phyloP scores from a whole-genome alignment of 768 basidiomycete species.

The Phaffia tasmanica region DNA sequence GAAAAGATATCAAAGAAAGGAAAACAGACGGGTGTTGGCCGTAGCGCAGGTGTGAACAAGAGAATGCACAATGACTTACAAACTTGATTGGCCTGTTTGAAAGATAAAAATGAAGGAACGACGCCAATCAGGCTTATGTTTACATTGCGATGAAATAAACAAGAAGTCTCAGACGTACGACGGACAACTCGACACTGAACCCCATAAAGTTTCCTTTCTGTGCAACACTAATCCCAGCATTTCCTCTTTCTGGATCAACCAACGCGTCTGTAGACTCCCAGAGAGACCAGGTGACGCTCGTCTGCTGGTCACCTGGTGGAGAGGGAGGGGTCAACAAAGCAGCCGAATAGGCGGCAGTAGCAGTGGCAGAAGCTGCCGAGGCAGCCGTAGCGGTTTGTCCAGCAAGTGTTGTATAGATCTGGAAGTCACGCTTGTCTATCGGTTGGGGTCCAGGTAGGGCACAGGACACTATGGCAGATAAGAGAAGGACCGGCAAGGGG shows the following conservation, averaged over 20 bases:
- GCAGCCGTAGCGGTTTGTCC: neutral
- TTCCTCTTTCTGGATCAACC: neutral
- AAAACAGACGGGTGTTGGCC: slow-evolving; percentile 27
- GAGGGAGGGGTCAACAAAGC: neutral
- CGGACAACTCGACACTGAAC: slow-evolving; percentile 66
- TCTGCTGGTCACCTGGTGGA: neutral
- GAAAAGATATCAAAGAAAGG: slow-evolving; percentile 30
- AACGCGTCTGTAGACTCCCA: slow-evolving; percentile 20
- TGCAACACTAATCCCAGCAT: neutral
- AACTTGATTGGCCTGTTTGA: neutral
- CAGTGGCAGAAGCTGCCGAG: neutral
- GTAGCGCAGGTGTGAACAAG: neutral
- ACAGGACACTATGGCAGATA: neutral
- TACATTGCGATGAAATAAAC: neutral
- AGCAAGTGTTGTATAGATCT: slow-evolving; percentile 22
- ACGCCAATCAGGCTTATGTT: neutral
- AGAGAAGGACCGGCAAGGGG: neutral
- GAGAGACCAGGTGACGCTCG: neutral
- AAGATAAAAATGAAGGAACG: neutral
- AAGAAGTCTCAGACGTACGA: slow-evolving; percentile 51
- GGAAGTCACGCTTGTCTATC: slow-evolving; percentile 5
- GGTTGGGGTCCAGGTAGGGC: neutral
- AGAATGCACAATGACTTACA: neutral
- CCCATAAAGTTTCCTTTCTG: slow-evolving; percentile 49
- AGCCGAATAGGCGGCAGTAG: neutral